A percentile compares a stretch with the other conserved stretches of the same genome.
phyloP scores from a whole-genome alignment of 371 early-diverging fungal genomes.

The Blakeslea trispora region DNA sequence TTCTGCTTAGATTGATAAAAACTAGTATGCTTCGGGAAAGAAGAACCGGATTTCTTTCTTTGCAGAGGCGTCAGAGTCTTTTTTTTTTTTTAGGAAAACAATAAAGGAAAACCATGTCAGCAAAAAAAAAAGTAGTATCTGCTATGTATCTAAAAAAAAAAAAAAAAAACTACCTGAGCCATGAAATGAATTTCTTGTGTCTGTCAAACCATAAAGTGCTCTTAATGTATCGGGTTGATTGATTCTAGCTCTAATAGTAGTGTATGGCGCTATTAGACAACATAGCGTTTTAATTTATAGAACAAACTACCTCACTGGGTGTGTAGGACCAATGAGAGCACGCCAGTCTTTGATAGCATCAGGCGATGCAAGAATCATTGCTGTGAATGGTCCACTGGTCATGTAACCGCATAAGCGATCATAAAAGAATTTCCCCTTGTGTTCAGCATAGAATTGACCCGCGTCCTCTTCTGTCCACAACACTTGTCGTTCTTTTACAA shows the following conservation, averaged over 20 bases:
- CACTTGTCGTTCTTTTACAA: conserved; percentile 47
- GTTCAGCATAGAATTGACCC: conserved; percentile 65
- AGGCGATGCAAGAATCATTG: conserved; percentile 58
- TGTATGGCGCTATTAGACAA: background rate
- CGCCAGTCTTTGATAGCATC: conserved; percentile 68
- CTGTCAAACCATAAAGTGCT: conserved; percentile 75
- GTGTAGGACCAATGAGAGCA: conserved; percentile 67
- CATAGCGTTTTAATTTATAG: too few relatives aligned
- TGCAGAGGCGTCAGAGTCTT: conserved; percentile 65
- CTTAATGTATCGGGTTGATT: conserved; percentile 64
- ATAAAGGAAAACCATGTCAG: too few relatives aligned
- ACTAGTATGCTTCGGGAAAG: conserved; percentile 51
- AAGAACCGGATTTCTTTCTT: conserved; percentile 59
- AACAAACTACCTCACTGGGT: conserved; percentile 54
- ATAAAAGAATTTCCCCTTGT: conserved; percentile 68
- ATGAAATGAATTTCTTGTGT: conserved; percentile 72
- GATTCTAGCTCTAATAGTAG: conserved; percentile 58
- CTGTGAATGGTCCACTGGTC: conserved; percentile 70
- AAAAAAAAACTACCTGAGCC: conserved; percentile 11
- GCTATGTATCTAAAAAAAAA: too few relatives aligned
- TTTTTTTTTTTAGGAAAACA: too few relatives aligned
- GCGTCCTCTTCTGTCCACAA: conserved; percentile 69
- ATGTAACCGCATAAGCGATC: conserved; percentile 70
- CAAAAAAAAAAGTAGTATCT: too few relatives aligned
- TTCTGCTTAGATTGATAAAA: conserved; percentile 23